Conservation (phyloP, 2,329 filamentous ascomycete species). For the Aspergillus brasiliensis region DNA sequence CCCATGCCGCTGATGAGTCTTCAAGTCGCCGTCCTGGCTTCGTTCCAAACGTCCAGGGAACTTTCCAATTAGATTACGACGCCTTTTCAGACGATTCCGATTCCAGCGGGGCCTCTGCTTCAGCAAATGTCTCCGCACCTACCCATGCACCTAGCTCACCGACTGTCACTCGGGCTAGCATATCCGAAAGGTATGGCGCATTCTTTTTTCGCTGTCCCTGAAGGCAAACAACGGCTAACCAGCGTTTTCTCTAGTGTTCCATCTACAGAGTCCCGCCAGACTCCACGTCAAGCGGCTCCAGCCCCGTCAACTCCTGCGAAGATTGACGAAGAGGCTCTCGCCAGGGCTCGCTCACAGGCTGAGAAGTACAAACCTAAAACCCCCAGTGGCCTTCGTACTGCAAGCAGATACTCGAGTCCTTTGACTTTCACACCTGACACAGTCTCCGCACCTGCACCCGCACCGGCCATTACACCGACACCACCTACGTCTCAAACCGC, state of each 20-base stretch:
- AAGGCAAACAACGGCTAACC: slow-evolving; percentile 3
- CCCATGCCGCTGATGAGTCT: slow-evolving; percentile 5
- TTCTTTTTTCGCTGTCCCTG: not conserved
- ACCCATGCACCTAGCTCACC: slow-evolving; percentile 8
- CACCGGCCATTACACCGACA: not conserved
- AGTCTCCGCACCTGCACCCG: not conserved
- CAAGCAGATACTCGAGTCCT: slow-evolving; percentile 32
- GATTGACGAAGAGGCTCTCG: slow-evolving; percentile 33
- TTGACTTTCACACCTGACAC: slow-evolving; percentile 20
- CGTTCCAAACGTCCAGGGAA: slow-evolving; percentile 22
- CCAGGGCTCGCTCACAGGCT: slow-evolving; percentile 38
- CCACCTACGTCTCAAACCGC: not conserved
- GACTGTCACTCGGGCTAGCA: slow-evolving; percentile 7
- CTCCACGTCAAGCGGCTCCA: slow-evolving; percentile 15
- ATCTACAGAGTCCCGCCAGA: slow-evolving; percentile 16
- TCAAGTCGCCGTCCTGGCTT: slow-evolving; percentile 1
- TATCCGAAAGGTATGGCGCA: slow-evolving; percentile 18
- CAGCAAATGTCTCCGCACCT: slow-evolving; percentile 11
- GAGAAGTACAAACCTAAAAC: slow-evolving; percentile 48
- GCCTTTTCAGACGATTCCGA: slow-evolving; percentile 29
- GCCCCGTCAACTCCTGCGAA: slow-evolving; percentile 24
- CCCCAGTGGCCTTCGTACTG: slow-evolving; percentile 44
- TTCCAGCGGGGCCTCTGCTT: slow-evolving; percentile 16
- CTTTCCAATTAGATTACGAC: slow-evolving; percentile 34
- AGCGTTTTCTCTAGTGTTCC: slow-evolving; percentile 3